phyloP scores from a whole-genome alignment of 352 stramenopile genomes.

The Blastocystis sp. region DNA sequence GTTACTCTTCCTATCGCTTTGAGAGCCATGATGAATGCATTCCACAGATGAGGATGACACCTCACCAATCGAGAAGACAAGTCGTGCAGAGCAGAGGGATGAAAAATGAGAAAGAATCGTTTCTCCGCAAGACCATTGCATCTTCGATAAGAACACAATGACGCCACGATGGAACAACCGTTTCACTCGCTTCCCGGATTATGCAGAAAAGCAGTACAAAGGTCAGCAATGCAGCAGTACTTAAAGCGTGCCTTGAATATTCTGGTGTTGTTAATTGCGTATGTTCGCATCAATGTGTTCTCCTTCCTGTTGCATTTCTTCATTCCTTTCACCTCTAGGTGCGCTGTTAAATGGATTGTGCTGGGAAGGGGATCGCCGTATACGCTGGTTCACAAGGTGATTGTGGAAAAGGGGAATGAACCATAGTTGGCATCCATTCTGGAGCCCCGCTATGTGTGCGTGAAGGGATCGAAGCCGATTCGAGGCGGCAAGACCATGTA shows the following conservation, averaged over 20 bases:
- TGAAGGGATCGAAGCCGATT: constrained; percentile 34
- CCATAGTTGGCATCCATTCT: constrained; percentile 20
- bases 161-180: not conserved
- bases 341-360: not conserved
- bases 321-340: not conserved
- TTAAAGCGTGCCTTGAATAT: constrained; percentile 46
- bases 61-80: no score
- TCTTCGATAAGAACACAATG: not conserved
- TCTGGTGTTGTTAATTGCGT: constrained; percentile 7
- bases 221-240: not conserved
- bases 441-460: constrained; percentile 44
- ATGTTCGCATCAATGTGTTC: constrained; percentile 38
- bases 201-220: no score
- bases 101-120: not conserved
- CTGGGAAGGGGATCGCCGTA: constrained; percentile 26
- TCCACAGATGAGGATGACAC: no score
- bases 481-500: constrained; percentile 68
- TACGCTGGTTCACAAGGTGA: not conserved
- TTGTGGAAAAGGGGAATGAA: not conserved
- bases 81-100: no score
- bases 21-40: no score
- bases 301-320: not conserved
- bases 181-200: not conserved
- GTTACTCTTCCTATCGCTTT: no score
- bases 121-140: not conserved